These are phyloP conservation scores for Persicaria maculosa DNA, from an alignment of 148 eudicot species.

Conservation along the genomic window DNA sequence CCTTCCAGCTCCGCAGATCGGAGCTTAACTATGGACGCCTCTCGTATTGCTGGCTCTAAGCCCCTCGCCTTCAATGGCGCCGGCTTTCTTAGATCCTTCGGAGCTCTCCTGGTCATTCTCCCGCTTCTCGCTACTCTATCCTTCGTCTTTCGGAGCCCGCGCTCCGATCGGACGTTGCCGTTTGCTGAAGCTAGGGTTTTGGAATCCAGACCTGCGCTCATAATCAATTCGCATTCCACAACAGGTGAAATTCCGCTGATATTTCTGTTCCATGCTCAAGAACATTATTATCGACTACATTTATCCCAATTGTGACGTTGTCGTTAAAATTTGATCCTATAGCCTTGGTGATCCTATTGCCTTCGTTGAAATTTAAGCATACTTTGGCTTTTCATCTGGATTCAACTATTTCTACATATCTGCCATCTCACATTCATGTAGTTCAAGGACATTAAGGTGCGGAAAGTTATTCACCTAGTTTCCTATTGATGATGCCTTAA, in stretches of 20 bases:
- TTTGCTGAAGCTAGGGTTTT: constrained; percentile 51
- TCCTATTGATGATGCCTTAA: background rate
- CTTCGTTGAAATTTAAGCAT: background rate
- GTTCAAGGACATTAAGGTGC: background rate
- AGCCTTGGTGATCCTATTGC: background rate
- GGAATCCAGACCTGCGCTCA: constrained; percentile 17
- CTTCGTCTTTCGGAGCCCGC: constrained; percentile 23
- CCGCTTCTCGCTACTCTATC: constrained; percentile 27
- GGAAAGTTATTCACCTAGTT: background rate
- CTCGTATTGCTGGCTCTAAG: background rate
- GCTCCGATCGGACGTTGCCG: constrained; percentile 20
- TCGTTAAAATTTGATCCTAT: background rate
- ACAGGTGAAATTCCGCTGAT: constrained; percentile 13
- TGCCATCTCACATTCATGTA: background rate
- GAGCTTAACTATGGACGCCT: background rate
- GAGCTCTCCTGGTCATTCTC: constrained; percentile 27
- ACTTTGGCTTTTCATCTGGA: background rate
- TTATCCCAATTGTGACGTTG: background rate
- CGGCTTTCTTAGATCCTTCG: constrained; percentile 23
- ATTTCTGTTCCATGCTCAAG: background rate
- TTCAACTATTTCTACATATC: background rate
- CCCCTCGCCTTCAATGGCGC: constrained; percentile 19
- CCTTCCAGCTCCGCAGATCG: constrained; percentile 20
- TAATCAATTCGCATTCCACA: constrained; percentile 7
- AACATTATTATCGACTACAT: background rate